Evolutionary conservation across 2,329 filamentous ascomycete species (phyloP), one percentile per base, ranked within the genome.

Genomic region (Pleurostoma richardsiae): DNA sequence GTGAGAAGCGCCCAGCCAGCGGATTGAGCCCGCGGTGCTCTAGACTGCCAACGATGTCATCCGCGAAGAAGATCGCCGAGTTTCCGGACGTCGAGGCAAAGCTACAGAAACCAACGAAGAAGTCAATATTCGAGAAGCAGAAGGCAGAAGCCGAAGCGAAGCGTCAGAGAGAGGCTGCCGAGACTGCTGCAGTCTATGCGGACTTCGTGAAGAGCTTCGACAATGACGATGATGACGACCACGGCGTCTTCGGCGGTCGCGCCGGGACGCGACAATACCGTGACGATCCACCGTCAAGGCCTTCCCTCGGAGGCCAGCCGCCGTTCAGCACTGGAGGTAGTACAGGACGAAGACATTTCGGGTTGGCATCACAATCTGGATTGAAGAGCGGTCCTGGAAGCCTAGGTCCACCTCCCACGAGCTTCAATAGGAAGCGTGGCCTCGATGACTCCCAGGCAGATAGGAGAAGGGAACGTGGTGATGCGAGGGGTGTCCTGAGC

Each of bases 81-180:
- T 91, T 92, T 59, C 85, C 88, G 10, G 81, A 90, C 58, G 76
- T 88, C 49, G 80, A 85, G 47, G 79, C 83, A 44, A 95, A 95
- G 67, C 82, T 94, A 43, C 81, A 86, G 47, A 88, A 88, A 42
- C 83, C 88, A 0, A 78, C 84, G 51, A 94, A 91, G 67, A 88
- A 94, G 62, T 95, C 90, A 26, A 77, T 86, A 29, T 96, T 95
- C 63, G 91, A 96, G 69, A 85, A 85, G 57, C 88, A 95, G 64
- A 90, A 88, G 65, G 88, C 88, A 49, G 90, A 95, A 63, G 88
- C 88, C 47, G 90, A 95, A 72, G 90, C 89, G 28, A 96, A 96
- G 70, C 84, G 88, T 49, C 78, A 81, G 56, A 80, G 89, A 55
- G 91, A 95, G 66, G 86, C 86, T 59, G 89, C 86, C 54, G 91